Evolutionary conservation across 306 rosid species (phyloP), one percentile per base, ranked within the genome.

Genomic region (Acacia confusa): DNA sequence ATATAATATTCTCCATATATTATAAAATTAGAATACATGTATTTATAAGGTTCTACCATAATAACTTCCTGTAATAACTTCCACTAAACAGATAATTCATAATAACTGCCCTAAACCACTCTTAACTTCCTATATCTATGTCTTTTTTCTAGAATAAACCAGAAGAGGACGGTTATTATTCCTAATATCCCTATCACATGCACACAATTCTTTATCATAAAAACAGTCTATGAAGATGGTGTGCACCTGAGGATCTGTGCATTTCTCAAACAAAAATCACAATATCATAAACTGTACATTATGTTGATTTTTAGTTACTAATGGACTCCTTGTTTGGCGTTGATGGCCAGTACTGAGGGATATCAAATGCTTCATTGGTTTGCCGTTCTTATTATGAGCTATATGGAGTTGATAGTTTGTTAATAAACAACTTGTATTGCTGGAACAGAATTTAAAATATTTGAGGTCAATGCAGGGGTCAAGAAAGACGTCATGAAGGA

Each of bases 401-500:
- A 70, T 20, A 70, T 55, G 47, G 6, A 44, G 75, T 76, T 58
- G 45, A 28, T 78, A 11, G 67, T 77, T 80, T 77, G 28, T 53
- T 76, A 61, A n/a, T 72, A 47, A 30, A 61, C 38, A 75, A 52
- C 3, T 24, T 64, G 65, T 64, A 22, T 72, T 80, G 73, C 78
- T 52, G 77, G 63, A 69, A 61, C 61, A 70, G 61, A 55, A 32
- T 78, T 79, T 47, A 67, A 70, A 66, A 40, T 78, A 36, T 81
- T 81, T 80, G 36, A 53, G 87, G 81, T 76, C 74, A 64, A 69
- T 87, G 77, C 92, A 95, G 99, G 99, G 87, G 97, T 96, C 84
- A 96, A 96, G 86, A 96, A 93, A 87, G 99, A 96, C 81, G 99
- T 96, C 82, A 92, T 96, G 99, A 96, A 96, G 91, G 99, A 96